Evolutionary conservation across 129 eudicot species (phyloP).

Genomic region (Artemisia annua): DNA sequence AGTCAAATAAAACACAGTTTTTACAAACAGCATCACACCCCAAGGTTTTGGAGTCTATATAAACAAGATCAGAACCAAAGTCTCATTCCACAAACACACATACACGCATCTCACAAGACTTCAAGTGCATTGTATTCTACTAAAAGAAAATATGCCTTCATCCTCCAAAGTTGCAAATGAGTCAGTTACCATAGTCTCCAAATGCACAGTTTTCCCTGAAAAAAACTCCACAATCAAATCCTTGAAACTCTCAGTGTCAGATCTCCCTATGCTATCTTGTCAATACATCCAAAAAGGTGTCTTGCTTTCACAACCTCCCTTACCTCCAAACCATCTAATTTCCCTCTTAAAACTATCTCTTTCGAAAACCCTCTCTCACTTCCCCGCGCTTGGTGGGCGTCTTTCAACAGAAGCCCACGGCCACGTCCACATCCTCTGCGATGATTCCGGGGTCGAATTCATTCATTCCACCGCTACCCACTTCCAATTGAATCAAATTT

Average conservation of each 20-base stretch:
- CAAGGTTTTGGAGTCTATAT: conserved; percentile 13
- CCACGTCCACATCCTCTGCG: conserved; percentile 60
- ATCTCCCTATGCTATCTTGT: conserved; percentile 89
- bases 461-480: conserved; percentile 51
- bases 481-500: conserved; percentile 17
- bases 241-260: conserved; percentile 79
- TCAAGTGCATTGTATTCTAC: not conserved
- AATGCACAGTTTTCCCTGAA: conserved; percentile 59
- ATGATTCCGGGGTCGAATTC: conserved; percentile 61
- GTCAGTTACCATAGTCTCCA: conserved; percentile 56
- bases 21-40: not conserved
- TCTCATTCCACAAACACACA: conserved; percentile 18
- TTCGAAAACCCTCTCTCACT: conserved; percentile 64
- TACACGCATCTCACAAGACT: not conserved
- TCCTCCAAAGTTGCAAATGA: conserved; percentile 34
- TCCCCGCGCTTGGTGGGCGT: conserved; percentile 81
- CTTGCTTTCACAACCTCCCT: conserved; percentile 48
- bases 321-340: conserved; percentile 34
- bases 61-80: conserved; percentile 31
- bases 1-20: not conserved
- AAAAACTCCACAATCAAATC: conserved; percentile 43
- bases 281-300: conserved; percentile 91
- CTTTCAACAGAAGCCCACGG: conserved; percentile 55
- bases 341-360: conserved; percentile 55
- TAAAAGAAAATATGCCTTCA: conserved; percentile 39